These are phyloP conservation scores for Alternaria arborescens DNA, from an alignment of 2,329 filamentous ascomycete genomes.

Conservation along the genomic window DNA sequence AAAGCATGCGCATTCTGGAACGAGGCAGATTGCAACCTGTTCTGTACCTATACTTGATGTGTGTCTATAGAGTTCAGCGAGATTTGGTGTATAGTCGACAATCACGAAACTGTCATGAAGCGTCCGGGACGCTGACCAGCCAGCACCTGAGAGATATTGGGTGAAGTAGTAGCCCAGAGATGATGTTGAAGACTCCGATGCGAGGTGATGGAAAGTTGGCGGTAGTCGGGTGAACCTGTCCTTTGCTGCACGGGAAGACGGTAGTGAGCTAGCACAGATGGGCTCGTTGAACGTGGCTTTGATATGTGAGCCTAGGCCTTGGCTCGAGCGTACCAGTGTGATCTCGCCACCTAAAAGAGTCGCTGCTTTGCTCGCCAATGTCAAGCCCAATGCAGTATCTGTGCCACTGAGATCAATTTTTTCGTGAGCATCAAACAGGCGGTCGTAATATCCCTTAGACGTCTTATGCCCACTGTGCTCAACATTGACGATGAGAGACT, in stretches of 20 bases:
- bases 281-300: conserved; percentile 43
- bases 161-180: conserved; percentile 25
- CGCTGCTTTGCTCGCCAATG: conserved; percentile 55
- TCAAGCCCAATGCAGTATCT: conserved; percentile 56
- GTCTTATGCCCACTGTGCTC: conserved; percentile 57
- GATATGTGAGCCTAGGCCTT: conserved; percentile 54
- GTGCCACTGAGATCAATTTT: conserved; percentile 51
- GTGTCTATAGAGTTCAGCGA: conserved; percentile 25
- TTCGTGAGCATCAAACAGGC: conserved; percentile 57
- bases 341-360: conserved; percentile 52
- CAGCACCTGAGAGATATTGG: conserved; percentile 22
- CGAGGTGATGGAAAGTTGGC: conserved; percentile 20
- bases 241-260: conserved; percentile 13
- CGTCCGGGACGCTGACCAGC: conserved; percentile 20
- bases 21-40: conserved; percentile 41
- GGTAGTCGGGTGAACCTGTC: conserved; percentile 15
- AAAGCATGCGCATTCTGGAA: conserved; percentile 35
- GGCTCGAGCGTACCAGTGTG: conserved; percentile 48
- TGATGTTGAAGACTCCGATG: conserved; percentile 17
- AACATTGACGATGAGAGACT: conserved; percentile 51
- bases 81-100: conserved; percentile 35
- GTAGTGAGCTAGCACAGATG: conserved; percentile 33
- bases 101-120: conserved; percentile 30
- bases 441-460: conserved; percentile 41
- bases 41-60: conserved; percentile 17